These are phyloP conservation scores for Lathyrus aphaca DNA, from an alignment of 306 rosid species.

Conservation along the genomic window DNA sequence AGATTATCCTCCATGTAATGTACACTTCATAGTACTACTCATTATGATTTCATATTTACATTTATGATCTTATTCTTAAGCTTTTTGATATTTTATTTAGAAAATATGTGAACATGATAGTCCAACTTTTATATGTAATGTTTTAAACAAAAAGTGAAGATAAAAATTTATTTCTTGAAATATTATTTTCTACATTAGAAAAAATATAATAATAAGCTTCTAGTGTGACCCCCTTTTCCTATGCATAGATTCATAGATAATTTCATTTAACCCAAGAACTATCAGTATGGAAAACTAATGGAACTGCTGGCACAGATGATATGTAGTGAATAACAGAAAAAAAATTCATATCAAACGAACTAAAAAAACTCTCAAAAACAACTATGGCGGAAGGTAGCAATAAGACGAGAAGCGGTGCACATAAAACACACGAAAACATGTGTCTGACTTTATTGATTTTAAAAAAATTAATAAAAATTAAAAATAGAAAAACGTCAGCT, in stretches of 20 bases:
- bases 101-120: slow-evolving; percentile 14
- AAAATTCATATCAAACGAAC: neutral
- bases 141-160: slow-evolving; percentile 1
- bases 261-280: slow-evolving; percentile 23
- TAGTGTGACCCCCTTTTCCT: neutral
- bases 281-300: slow-evolving; percentile 9
- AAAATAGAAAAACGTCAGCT: neutral
- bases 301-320: slow-evolving; percentile 9
- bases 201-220: neutral
- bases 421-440: neutral
- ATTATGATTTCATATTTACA: slow-evolving; percentile 6
- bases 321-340: neutral
- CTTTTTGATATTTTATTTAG: neutral
- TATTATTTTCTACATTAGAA: slow-evolving; percentile 8
- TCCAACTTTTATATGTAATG: neutral
- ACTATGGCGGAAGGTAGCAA: neutral
- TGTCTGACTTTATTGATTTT: neutral
- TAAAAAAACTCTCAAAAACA: neutral
- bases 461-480: neutral
- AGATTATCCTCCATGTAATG: neutral
- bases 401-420: neutral
- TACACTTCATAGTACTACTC: neutral
- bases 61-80: neutral
- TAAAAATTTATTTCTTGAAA: slow-evolving; percentile 6
- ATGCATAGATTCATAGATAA: slow-evolving; percentile 17